A percentile compares a stretch with the other conserved stretches of the same genome.
Evolutionary conservation across 1,284 basidiomycete species (phyloP).

Genomic region (Rhodotorula sp.): DNA sequence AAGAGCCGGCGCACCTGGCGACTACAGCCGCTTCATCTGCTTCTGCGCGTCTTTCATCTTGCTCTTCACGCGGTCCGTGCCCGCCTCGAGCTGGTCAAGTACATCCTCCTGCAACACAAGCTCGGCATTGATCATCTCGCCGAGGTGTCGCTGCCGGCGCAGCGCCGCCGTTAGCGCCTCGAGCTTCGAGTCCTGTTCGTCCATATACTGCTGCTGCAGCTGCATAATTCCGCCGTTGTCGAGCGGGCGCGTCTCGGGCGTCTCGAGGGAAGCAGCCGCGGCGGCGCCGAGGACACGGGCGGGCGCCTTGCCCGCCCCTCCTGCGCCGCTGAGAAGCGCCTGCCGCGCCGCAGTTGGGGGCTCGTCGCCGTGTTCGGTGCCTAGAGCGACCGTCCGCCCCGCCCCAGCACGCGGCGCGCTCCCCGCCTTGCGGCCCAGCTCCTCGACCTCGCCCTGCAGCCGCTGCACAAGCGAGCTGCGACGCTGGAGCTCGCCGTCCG

Average conservation of each 20-base stretch:
- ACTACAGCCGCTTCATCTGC: slow-evolving; percentile 61
- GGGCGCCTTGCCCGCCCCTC: slow-evolving; percentile 38
- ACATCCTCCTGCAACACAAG: slow-evolving; percentile 82
- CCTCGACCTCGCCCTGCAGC: slow-evolving; percentile 75
- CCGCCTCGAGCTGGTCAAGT: slow-evolving; percentile 72
- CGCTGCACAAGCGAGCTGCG: slow-evolving; percentile 79
- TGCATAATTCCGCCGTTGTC: slow-evolving; percentile 78
- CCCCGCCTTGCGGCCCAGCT: slow-evolving; percentile 27
- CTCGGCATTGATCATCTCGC: slow-evolving; percentile 82
- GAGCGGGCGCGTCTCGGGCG: slow-evolving; percentile 78
- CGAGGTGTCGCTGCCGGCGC: slow-evolving; percentile 80
- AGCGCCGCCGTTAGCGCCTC: slow-evolving; percentile 76
- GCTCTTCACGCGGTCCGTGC: slow-evolving; percentile 70
- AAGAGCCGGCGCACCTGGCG: background rate
- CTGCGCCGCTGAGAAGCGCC: slow-evolving; percentile 46
- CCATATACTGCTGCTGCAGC: slow-evolving; percentile 76
- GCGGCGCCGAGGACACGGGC: slow-evolving; percentile 58
- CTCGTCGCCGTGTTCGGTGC: background rate
- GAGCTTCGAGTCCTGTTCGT: slow-evolving; percentile 80
- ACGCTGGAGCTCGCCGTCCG: slow-evolving; percentile 60
- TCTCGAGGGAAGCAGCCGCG: slow-evolving; percentile 66
- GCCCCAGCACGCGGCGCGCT: slow-evolving; percentile 22
- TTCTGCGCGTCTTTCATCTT: slow-evolving; percentile 78
- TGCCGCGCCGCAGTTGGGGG: slow-evolving; percentile 9
- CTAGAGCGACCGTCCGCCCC: background rate